These are phyloP conservation scores for Mycena pura DNA, from an alignment of 768 basidiomycete species.

Conservation along the genomic window DNA sequence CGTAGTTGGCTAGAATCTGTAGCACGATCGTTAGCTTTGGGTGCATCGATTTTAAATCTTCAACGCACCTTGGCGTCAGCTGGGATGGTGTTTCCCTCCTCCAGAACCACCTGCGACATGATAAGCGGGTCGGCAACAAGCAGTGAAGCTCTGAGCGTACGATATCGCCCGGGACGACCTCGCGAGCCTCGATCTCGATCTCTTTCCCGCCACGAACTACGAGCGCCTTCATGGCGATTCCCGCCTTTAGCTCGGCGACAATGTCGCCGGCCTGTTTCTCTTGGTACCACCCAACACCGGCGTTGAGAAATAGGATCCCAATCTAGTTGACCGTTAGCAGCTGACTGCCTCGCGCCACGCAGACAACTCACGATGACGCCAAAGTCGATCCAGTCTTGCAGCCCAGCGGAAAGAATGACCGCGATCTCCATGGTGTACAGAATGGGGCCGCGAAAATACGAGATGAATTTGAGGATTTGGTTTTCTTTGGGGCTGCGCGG, in stretches of 20 bases:
- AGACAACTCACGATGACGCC: conserved; percentile 50
- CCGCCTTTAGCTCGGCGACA: conserved; percentile 55
- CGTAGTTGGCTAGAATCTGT: conserved; percentile 48
- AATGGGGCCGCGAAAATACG: conserved; percentile 52
- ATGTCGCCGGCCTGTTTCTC: conserved; percentile 52
- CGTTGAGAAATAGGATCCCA: conserved; percentile 49
- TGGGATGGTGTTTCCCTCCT: conserved; percentile 53
- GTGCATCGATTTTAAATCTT: background rate
- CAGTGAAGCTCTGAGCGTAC: conserved; percentile 14
- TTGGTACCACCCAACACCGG: conserved; percentile 44
- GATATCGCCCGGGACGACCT: conserved; percentile 53
- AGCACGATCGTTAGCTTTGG: conserved; percentile 34
- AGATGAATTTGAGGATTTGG: conserved; percentile 49
- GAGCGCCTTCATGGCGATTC: conserved; percentile 48
- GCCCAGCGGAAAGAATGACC: conserved; percentile 50
- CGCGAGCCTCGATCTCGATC: conserved; percentile 49
- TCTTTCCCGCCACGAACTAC: conserved; percentile 50
- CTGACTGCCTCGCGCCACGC: background rate
- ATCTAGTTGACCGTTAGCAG: conserved; percentile 32
- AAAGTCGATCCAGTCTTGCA: conserved; percentile 56
- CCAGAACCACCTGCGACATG: conserved; percentile 37
- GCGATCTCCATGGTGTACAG: conserved; percentile 55
- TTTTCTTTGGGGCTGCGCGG: conserved; percentile 44
- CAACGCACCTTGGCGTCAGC: conserved; percentile 46
- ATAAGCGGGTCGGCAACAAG: background rate